Evolutionary conservation across 2,329 filamentous ascomycete genomes (phyloP).

Genomic region (Penicillium sp.): DNA sequence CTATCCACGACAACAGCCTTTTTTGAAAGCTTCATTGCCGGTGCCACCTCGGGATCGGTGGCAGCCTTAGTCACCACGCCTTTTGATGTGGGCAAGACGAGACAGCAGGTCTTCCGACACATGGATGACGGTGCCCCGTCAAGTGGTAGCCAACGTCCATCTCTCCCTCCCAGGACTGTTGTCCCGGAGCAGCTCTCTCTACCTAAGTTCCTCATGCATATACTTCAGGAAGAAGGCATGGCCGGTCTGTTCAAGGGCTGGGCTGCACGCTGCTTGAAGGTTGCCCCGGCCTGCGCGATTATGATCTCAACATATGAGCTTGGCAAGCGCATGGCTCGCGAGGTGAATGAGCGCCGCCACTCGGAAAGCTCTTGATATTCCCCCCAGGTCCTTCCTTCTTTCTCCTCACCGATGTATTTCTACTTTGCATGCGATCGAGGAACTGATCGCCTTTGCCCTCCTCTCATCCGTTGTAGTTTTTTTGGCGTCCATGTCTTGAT

Average conservation of each 20-base stretch:
- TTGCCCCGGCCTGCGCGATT: slow-evolving; percentile 94
- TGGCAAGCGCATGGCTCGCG: slow-evolving; percentile 82
- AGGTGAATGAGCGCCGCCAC: slow-evolving; percentile 65
- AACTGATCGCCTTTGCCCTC: slow-evolving; percentile 14
- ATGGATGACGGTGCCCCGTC: slow-evolving; percentile 41
- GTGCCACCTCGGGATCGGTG: slow-evolving; percentile 77
- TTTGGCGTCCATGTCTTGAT: slow-evolving; percentile 23
- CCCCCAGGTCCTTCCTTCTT: not conserved
- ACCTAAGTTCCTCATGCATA: slow-evolving; percentile 82
- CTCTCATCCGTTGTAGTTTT: slow-evolving; percentile 13
- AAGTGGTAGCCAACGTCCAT: slow-evolving; percentile 14
- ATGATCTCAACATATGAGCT: slow-evolving; percentile 99
- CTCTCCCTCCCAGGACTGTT: slow-evolving; percentile 18
- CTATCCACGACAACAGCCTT: slow-evolving; percentile 63
- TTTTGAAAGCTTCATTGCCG: slow-evolving; percentile 84
- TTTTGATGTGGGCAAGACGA: slow-evolving; percentile 96
- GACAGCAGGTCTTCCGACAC: slow-evolving; percentile 81
- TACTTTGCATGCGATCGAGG: slow-evolving; percentile 21
- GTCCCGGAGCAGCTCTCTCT: slow-evolving; percentile 75
- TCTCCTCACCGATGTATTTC: slow-evolving; percentile 16
- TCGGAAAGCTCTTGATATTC: slow-evolving; percentile 18
- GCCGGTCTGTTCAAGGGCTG: slow-evolving; percentile 86
- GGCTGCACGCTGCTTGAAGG: slow-evolving; percentile 88
- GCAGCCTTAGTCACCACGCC: slow-evolving; percentile 89
- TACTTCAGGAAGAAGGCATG: slow-evolving; percentile 81